These are phyloP conservation scores for Pseudocercospora ulei DNA, from an alignment of 2,329 filamentous ascomycete genomes.

Conservation along the genomic window DNA sequence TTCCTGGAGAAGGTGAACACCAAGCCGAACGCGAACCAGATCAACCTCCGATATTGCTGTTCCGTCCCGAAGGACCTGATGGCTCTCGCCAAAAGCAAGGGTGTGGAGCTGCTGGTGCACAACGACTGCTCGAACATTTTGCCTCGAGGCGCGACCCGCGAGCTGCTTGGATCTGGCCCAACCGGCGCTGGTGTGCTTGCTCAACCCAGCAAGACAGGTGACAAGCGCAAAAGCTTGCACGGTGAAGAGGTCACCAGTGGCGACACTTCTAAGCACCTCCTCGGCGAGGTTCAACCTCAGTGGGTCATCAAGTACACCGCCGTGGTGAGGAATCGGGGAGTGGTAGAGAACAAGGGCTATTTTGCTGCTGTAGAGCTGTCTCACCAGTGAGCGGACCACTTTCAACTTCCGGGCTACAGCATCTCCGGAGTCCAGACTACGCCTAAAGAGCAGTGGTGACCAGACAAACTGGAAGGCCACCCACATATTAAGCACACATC, in stretches of 20 bases:
- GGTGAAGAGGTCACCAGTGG: conserved; percentile 42
- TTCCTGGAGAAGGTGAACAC: conserved; percentile 64
- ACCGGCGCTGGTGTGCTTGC: conserved; percentile 68
- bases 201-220: conserved; percentile 37
- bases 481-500: too few relatives aligned
- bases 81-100: conserved; percentile 68
- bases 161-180: conserved; percentile 64
- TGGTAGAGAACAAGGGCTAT: conserved; percentile 97
- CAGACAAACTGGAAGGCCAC: too few relatives aligned
- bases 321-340: conserved; percentile 82
- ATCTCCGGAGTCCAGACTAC: too few relatives aligned
- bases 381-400: conserved; percentile 2
- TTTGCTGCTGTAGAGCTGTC: conserved; percentile 66
- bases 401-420: too few relatives aligned
- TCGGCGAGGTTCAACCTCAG: conserved; percentile 70
- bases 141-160: conserved; percentile 70
- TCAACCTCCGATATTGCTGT: conserved; percentile 92
- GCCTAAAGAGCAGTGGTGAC: too few relatives aligned
- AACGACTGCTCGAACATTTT: conserved; percentile 89
- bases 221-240: conserved; percentile 38
- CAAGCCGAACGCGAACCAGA: conserved; percentile 79
- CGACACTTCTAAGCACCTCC: conserved; percentile 55
- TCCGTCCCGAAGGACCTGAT: conserved; percentile 83
- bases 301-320: conserved; percentile 98
- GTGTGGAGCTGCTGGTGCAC: conserved; percentile 83